These are phyloP conservation scores for Rhodomyrtus tomentosa DNA, from an alignment of 345 rosid genomes.

Conservation along the genomic window DNA sequence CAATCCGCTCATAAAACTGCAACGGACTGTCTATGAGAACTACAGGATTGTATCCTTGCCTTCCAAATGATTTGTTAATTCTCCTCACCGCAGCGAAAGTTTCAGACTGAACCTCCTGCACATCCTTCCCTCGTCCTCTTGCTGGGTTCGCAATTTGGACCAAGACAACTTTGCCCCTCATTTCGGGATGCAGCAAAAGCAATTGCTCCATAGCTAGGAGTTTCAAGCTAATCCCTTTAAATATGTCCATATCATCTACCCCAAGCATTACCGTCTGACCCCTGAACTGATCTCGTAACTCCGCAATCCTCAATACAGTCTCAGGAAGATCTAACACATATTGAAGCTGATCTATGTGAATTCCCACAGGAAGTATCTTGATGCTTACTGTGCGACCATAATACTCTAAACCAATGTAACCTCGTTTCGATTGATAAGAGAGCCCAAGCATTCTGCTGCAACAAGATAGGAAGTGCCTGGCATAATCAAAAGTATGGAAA, in stretches of 20 bases:
- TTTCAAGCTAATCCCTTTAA: conserved; percentile 86
- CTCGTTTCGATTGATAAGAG: conserved; percentile 82
- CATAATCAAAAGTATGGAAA: conserved; percentile 92
- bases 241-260: conserved; percentile 95
- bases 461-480: conserved; percentile 89
- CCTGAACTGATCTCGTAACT: conserved; percentile 50
- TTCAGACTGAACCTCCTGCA: conserved; percentile 72
- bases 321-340: conserved; percentile 63
- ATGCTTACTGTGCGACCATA: conserved; percentile 85
- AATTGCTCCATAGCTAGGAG: conserved; percentile 94
- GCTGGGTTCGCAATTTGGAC: conserved; percentile 97
- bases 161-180: conserved; percentile 64
- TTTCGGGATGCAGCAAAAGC: conserved; percentile 61
- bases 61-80: conserved; percentile 70
- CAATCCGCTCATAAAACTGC: conserved; percentile 82
- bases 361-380: conserved; percentile 91
- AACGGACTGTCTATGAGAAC: conserved; percentile 62
- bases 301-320: conserved; percentile 54
- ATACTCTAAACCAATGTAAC: conserved; percentile 82
- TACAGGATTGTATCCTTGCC: conserved; percentile 64
- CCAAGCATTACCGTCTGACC: conserved; percentile 68
- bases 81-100: conserved; percentile 56
- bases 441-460: conserved; percentile 95
- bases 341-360: conserved; percentile 79
- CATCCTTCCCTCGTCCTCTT: conserved; percentile 85